A percentile compares a stretch with the other conserved stretches of the same genome.
phyloP scores from a whole-genome alignment of 768 basidiomycete species.

The Rubroboletus pulcherrimus region DNA sequence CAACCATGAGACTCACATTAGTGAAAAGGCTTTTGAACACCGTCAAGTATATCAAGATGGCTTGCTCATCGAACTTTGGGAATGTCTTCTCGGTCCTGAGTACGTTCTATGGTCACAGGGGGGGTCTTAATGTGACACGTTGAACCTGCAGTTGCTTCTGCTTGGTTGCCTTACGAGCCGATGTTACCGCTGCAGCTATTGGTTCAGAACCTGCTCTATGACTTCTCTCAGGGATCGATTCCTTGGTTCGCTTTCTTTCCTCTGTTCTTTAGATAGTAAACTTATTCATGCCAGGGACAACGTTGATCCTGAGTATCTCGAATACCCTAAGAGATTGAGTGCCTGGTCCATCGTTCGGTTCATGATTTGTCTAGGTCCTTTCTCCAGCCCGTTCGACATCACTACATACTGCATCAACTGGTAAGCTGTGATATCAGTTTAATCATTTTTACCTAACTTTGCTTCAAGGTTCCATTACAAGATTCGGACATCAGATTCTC shows the following conservation, averaged over 20 bases:
- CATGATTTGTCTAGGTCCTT: constrained; percentile 35
- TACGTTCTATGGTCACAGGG: constrained; percentile 7
- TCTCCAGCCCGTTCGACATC: constrained; percentile 36
- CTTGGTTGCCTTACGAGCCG: constrained; percentile 37
- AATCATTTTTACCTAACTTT: background rate
- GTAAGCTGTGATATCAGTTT: constrained; percentile 7
- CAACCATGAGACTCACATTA: constrained; percentile 6
- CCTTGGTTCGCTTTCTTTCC: constrained; percentile 25
- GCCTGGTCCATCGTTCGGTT: constrained; percentile 35
- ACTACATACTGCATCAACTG: constrained; percentile 32
- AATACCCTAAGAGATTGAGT: constrained; percentile 29
- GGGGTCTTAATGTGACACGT: background rate
- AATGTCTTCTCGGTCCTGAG: constrained; percentile 32
- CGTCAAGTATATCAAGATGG: constrained; percentile 37
- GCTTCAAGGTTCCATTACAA: constrained; percentile 29
- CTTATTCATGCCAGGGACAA: constrained; percentile 30
- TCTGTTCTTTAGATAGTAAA: background rate
- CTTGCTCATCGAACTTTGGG: constrained; percentile 36
- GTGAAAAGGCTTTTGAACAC: constrained; percentile 33
- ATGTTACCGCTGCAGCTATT: constrained; percentile 34
- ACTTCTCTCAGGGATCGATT: constrained; percentile 36
- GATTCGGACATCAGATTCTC: constrained; percentile 26
- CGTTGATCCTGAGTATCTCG: constrained; percentile 36
- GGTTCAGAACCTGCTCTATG: constrained; percentile 33
- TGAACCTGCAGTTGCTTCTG: constrained; percentile 29